phyloP scores from a whole-genome alignment of 805 yeast species.

The Barnettozyma wickerhamii region DNA sequence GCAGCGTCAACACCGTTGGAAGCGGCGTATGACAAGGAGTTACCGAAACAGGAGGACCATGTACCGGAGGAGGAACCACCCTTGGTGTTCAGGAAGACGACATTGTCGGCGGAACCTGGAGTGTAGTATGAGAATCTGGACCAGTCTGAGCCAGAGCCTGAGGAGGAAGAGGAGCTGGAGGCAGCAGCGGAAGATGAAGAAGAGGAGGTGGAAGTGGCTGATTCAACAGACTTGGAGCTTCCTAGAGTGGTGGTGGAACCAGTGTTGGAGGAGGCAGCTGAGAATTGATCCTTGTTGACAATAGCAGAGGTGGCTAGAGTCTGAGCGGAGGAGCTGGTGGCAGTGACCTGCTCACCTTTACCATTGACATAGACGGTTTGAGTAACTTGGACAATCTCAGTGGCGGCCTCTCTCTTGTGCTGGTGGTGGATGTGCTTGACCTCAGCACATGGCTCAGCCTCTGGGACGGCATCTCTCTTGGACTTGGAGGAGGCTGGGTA shows the following conservation, averaged over 20 bases:
- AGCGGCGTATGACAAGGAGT: slow-evolving; percentile 82
- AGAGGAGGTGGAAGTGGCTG: slow-evolving; percentile 29
- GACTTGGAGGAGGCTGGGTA: slow-evolving; percentile 48
- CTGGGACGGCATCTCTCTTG: slow-evolving; percentile 41
- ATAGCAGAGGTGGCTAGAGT: neutral
- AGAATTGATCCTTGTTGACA: slow-evolving; percentile 13
- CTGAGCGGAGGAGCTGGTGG: neutral
- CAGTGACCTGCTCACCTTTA: slow-evolving; percentile 38
- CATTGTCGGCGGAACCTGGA: slow-evolving; percentile 67
- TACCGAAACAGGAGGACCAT: slow-evolving; percentile 85
- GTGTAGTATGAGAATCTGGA: slow-evolving; percentile 68
- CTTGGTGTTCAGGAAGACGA: slow-evolving; percentile 77
- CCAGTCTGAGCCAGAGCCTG: slow-evolving; percentile 54
- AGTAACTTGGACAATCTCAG: slow-evolving; percentile 67
- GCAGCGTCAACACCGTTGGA: slow-evolving; percentile 76
- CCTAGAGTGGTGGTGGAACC: slow-evolving; percentile 18
- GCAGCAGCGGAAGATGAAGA: slow-evolving; percentile 29
- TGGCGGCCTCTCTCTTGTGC: slow-evolving; percentile 58
- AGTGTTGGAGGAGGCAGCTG: slow-evolving; percentile 19
- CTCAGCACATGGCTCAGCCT: slow-evolving; percentile 28
- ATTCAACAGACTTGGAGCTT: slow-evolving; percentile 26
- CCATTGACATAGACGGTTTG: slow-evolving; percentile 69
- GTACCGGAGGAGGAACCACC: slow-evolving; percentile 89
- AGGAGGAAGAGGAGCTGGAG: slow-evolving; percentile 33
- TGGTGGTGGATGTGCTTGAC: slow-evolving; percentile 39